Percentiles rank a stretch among this genome's conserved stretches.
These are phyloP conservation scores for Metschnikowia bowlesiae DNA, from an alignment of 805 yeast genomes.

Conservation along the genomic window DNA sequence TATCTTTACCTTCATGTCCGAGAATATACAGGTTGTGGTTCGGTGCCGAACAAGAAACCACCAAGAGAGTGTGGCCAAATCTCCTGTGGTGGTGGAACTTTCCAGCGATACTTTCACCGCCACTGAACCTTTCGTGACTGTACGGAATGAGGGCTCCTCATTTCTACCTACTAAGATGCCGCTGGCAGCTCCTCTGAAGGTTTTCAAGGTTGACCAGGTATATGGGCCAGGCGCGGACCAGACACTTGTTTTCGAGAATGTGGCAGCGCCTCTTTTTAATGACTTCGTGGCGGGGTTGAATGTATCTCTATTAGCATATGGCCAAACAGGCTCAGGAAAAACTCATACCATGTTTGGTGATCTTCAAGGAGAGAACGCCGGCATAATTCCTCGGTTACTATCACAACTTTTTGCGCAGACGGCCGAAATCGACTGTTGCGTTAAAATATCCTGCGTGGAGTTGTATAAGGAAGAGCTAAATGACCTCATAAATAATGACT, in stretches of 20 bases:
- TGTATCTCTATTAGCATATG: slow-evolving; percentile 74
- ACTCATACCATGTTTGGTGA: slow-evolving; percentile 70
- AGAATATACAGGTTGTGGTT: slow-evolving; percentile 49
- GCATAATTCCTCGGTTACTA: slow-evolving; percentile 54
- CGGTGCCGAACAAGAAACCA: slow-evolving; percentile 50
- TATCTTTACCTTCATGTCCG: slow-evolving; percentile 12
- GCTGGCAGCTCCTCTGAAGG: slow-evolving; percentile 13
- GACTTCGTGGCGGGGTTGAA: slow-evolving; percentile 61
- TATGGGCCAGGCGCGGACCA: slow-evolving; percentile 84
- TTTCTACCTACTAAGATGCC: slow-evolving; percentile 20
- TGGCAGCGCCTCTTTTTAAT: slow-evolving; percentile 66
- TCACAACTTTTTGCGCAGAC: slow-evolving; percentile 44
- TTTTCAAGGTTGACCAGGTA: slow-evolving; percentile 69
- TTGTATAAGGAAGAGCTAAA: slow-evolving; percentile 81
- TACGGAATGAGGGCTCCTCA: slow-evolving; percentile 16
- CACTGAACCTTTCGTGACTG: slow-evolving; percentile 19
- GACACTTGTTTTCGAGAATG: slow-evolving; percentile 55
- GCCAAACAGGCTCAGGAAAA: slow-evolving; percentile 88
- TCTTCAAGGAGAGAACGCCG: slow-evolving; percentile 35
- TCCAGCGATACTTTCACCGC: slow-evolving; percentile 29
- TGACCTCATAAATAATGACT: slow-evolving; percentile 59
- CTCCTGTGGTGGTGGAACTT: slow-evolving; percentile 46
- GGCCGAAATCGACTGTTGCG: slow-evolving; percentile 47
- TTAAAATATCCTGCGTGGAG: slow-evolving; percentile 78
- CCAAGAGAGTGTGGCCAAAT: slow-evolving; percentile 40